Conservation (phyloP, 2,329 filamentous ascomycete species). For the Elsinoe australis region DNA sequence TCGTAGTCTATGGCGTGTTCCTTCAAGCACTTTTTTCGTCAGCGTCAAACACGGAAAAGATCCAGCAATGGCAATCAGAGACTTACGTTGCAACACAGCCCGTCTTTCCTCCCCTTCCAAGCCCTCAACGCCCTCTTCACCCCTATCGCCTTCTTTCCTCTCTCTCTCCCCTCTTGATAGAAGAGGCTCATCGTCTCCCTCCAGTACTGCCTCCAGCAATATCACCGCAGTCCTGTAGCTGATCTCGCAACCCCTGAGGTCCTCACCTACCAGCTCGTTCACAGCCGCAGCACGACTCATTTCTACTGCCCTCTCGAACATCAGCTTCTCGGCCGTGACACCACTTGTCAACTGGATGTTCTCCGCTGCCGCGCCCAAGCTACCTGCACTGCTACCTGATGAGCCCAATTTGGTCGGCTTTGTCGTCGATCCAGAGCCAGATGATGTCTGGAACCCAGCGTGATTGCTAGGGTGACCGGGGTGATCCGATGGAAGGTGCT, state of each 20-base stretch:
- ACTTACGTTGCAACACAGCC: conserved; percentile 64
- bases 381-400: conserved; percentile 37
- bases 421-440: conserved; percentile 27
- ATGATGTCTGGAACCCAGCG: conserved; percentile 45
- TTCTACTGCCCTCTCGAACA: conserved; percentile 95
- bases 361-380: conserved; percentile 59
- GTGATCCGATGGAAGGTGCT: conserved; percentile 73
- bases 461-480: conserved; percentile 79
- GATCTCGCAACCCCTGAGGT: conserved; percentile 78
- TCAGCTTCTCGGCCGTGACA: conserved; percentile 89
- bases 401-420: conserved; percentile 13
- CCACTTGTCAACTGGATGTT: conserved; percentile 79
- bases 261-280: conserved; percentile 79
- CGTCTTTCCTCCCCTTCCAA: conserved; percentile 64
- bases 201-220: conserved; percentile 90
- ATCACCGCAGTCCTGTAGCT: conserved; percentile 88
- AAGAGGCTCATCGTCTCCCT: conserved; percentile 60
- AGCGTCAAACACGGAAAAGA: background rate
- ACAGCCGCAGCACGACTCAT: conserved; percentile 94
- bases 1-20: conserved; percentile 18
- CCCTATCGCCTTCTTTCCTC: conserved; percentile 36
- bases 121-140: conserved; percentile 45
- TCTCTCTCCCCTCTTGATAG: conserved; percentile 38
- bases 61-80: background rate
- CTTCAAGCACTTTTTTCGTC: conserved; percentile 18